A percentile compares a stretch with the other conserved stretches of the same genome.
Evolutionary conservation across 495 filamentous ascomycete genomes (phyloP).

Genomic region (Penicillium daleae): DNA sequence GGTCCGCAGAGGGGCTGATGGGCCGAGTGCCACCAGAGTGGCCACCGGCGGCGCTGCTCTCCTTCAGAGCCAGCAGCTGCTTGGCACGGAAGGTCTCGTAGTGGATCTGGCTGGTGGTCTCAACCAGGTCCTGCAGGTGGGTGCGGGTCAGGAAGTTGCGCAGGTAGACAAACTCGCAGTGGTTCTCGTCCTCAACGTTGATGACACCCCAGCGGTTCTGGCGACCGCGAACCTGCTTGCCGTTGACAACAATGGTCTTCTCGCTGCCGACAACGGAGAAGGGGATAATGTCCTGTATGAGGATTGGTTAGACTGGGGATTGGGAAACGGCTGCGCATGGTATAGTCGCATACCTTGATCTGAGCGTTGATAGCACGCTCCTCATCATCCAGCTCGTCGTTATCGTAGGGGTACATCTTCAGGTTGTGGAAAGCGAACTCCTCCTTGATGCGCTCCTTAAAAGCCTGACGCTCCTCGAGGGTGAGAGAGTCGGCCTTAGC

Average conservation of each 20-base stretch:
- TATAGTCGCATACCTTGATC: slow-evolving; percentile 74
- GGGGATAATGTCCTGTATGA: slow-evolving; percentile 81
- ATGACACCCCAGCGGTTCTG: slow-evolving; percentile 99
- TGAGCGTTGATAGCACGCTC: slow-evolving; percentile 90
- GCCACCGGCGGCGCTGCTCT: slow-evolving; percentile 85
- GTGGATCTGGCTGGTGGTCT: slow-evolving; percentile 99
- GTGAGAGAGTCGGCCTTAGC: slow-evolving; percentile 97
- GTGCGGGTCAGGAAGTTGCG: slow-evolving; percentile 97
- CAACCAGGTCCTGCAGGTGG: slow-evolving; percentile 96
- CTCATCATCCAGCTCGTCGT: slow-evolving; percentile 97
- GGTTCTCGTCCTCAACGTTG: slow-evolving; percentile 98
- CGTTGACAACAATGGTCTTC: slow-evolving; percentile 95
- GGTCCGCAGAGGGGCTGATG: slow-evolving; percentile 90
- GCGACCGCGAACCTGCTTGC: slow-evolving; percentile 95
- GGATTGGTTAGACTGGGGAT: neutral
- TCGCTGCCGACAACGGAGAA: slow-evolving; percentile 98
- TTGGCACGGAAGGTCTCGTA: slow-evolving; percentile 99
- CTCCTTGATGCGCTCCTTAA: slow-evolving; percentile 99
- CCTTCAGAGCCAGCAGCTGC: slow-evolving; percentile 95
- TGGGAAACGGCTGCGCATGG: neutral
- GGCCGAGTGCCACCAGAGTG: slow-evolving; percentile 78
- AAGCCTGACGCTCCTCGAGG: slow-evolving; percentile 89
- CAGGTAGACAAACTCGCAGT: slow-evolving; percentile 99
- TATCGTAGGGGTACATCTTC: slow-evolving; percentile 99
- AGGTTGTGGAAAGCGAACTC: slow-evolving; percentile 99